These are phyloP conservation scores for Yamadazyma paraphyllophila DNA, from an alignment of 805 yeast genomes.

Conservation along the genomic window DNA sequence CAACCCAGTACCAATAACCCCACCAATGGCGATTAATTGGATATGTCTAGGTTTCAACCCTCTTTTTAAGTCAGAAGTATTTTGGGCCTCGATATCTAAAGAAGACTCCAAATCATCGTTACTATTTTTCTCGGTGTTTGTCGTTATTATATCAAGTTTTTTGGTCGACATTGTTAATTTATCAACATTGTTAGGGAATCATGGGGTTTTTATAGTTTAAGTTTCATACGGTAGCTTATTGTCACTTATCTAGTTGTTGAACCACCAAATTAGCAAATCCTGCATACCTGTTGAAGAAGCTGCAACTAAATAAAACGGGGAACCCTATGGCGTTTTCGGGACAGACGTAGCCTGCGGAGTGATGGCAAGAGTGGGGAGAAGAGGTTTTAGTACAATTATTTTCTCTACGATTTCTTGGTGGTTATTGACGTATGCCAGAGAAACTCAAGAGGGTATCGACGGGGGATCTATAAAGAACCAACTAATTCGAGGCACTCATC, in stretches of 20 bases:
- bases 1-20: slow-evolving; percentile 80
- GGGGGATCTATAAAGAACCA: too few species aligned
- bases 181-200: neutral
- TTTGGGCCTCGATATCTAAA: slow-evolving; percentile 1
- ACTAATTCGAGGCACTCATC: too few species aligned
- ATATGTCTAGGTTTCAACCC: slow-evolving; percentile 51
- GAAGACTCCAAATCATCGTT: slow-evolving; percentile 8
- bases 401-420: too few species aligned
- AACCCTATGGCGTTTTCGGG: neutral
- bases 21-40: slow-evolving; percentile 78
- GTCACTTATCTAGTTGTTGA: neutral
- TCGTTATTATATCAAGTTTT: slow-evolving; percentile 4
- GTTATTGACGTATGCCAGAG: too few species aligned
- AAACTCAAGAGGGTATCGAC: too few species aligned
- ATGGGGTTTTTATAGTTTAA: neutral
- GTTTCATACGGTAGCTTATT: neutral
- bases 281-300: neutral
- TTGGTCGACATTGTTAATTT: slow-evolving; percentile 4
- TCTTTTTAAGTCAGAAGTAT: slow-evolving; percentile 17
- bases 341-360: too few species aligned
- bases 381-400: too few species aligned
- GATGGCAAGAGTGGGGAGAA: too few species aligned
- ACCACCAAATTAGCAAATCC: neutral
- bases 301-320: neutral
- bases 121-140: slow-evolving; percentile 8